Percentiles rank a stretch among this genome's conserved stretches.
Evolutionary conservation across 768 basidiomycete genomes (phyloP).

Genomic region (Leccinum fibrillosum): DNA sequence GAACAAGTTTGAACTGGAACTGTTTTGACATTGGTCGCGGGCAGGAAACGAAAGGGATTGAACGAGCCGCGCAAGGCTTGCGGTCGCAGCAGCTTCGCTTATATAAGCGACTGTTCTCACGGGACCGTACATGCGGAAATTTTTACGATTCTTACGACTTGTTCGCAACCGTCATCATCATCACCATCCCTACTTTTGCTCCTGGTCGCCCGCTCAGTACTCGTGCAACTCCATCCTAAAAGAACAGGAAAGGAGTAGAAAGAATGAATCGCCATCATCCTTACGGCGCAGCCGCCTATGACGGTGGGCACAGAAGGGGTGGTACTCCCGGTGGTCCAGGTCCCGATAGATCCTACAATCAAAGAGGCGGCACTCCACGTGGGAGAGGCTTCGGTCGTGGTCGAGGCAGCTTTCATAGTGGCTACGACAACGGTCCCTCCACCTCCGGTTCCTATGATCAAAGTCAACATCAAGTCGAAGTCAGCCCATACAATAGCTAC

Average conservation of each 20-base stretch:
- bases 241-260: conserved; percentile 22
- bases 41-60: conserved; percentile 18
- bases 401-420: conserved; percentile 51
- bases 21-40: conserved; percentile 78
- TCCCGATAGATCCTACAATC: conserved; percentile 66
- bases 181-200: conserved; percentile 22
- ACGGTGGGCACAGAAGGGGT: conserved; percentile 58
- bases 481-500: conserved; percentile 70
- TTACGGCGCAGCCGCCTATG: conserved; percentile 63
- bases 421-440: conserved; percentile 53
- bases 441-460: conserved; percentile 59
- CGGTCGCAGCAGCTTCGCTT: conserved; percentile 17
- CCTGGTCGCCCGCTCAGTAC: conserved; percentile 23
- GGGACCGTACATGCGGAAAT: conserved; percentile 29
- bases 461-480: conserved; percentile 56
- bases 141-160: conserved; percentile 26
- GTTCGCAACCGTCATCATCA: conserved; percentile 38
- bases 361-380: conserved; percentile 53
- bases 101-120: conserved; percentile 29
- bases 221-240: conserved; percentile 22
- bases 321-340: conserved; percentile 65
- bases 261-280: conserved; percentile 89
- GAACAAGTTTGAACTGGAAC: conserved; percentile 94
- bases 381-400: conserved; percentile 53
- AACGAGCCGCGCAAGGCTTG: not conserved